Conservation (phyloP, 768 basidiomycete genomes). For the Paxillus rubicundulus region DNA sequence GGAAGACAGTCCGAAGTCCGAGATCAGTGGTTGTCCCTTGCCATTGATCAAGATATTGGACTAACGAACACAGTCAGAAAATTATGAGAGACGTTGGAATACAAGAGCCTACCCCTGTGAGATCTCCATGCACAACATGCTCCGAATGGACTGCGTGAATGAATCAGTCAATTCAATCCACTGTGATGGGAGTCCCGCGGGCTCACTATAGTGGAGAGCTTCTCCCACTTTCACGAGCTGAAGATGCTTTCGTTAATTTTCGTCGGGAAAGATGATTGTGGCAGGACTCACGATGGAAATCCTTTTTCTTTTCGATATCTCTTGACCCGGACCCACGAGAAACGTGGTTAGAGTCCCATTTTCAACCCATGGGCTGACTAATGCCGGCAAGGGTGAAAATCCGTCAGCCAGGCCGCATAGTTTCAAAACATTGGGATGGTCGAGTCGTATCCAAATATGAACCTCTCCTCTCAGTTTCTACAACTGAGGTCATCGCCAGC, state of each 20-base stretch:
- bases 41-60: constrained; percentile 8
- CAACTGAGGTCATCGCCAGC: neutral
- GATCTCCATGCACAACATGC: too few relatives aligned
- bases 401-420: constrained; percentile 36
- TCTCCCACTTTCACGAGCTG: too few relatives aligned
- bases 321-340: constrained; percentile 36
- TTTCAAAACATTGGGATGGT: constrained; percentile 39
- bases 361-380: constrained; percentile 44
- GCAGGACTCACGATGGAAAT: constrained; percentile 32
- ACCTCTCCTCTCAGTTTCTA: constrained; percentile 36
- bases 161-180: neutral
- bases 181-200: neutral
- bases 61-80: neutral
- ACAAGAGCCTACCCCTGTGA: constrained; percentile 4
- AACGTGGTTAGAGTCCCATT: constrained; percentile 39
- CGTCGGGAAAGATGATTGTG: neutral
- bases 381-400: constrained; percentile 36
- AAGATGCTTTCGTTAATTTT: too few relatives aligned
- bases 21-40: neutral
- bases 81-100: neutral
- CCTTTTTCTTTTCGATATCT: constrained; percentile 35
- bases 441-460: constrained; percentile 36
- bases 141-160: too few relatives aligned
- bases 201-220: too few relatives aligned
- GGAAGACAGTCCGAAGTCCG: constrained; percentile 44